Base-by-base conservation (phyloP, 139 green algal species). In the Coelastrella sp. region DNA sequence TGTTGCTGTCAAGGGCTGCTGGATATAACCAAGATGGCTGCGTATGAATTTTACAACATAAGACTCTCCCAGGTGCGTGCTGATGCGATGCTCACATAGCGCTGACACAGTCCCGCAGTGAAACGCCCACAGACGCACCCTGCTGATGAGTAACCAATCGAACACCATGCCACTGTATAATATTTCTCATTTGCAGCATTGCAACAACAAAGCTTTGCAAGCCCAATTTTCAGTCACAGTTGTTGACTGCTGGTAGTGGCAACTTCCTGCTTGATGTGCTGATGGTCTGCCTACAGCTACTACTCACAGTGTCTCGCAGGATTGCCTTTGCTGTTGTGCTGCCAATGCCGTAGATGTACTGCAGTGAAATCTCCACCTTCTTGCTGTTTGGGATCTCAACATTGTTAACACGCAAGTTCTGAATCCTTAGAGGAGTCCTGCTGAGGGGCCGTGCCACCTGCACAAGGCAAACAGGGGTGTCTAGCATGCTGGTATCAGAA, bases 371-470 rank as follows among this genome's bases (percentile, higher is more conserved):
- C 95, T 99, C 97, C 66, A 99, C 96, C 12, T 95, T 91, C 96
- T 99, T 99, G 92, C 94, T 94, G 96, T 99, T 99, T 74, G 98
- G 98, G 74, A 99, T 98, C 91, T 99, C 98, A 78, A 99, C 97
- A 82, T 98, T 98, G 81, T 96, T 98, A 8, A 99, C 95, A 96
- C 98, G 98, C n/a, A 98, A 95, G 24, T 92, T 94, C 87, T 95
- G 86, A n/a, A 98, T 93, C n/a, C 90, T 89, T 65, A 98, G 91
- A 15, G 96, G 93, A 61, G 73, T 87, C 20, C 96, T 94, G 76
- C 75, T 82, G 74, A 93, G 91, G 72, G 92, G 89, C 8, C 87
- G 91, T 24, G 91, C 90, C 24, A 80, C 74, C 74, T 80, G 20
- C 74, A 80, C 63, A 72, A 0, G 6, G 25, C 74, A 58, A 60